These are phyloP conservation scores for Waitea zeae DNA, from an alignment of 1,284 basidiomycete species.

Conservation along the genomic window DNA sequence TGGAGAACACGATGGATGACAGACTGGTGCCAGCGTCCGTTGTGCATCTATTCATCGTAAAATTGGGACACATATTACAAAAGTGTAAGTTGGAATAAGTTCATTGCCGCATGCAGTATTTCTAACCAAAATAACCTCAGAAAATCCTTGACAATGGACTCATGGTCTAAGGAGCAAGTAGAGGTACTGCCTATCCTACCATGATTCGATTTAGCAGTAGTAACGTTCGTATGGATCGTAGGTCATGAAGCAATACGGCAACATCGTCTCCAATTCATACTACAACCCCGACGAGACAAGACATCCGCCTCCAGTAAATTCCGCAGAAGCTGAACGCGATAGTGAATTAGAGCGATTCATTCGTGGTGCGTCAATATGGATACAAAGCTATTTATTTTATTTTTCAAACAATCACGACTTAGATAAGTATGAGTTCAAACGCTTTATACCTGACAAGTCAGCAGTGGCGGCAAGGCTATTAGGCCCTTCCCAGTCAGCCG, in stretches of 20 bases:
- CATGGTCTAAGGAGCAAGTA: slow-evolving; percentile 75
- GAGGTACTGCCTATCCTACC: slow-evolving; percentile 38
- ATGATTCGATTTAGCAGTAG: slow-evolving; percentile 4
- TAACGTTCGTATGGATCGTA: slow-evolving; percentile 14
- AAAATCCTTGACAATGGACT: slow-evolving; percentile 71
- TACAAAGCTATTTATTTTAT: too few species aligned
- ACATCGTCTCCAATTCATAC: slow-evolving; percentile 53
- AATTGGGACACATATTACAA: slow-evolving; percentile 73
- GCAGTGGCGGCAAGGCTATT: too few species aligned
- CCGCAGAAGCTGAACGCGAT: slow-evolving; percentile 63
- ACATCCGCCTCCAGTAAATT: slow-evolving; percentile 63
- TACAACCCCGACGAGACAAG: slow-evolving; percentile 65
- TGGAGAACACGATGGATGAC: slow-evolving; percentile 1
- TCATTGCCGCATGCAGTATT: slow-evolving; percentile 3
- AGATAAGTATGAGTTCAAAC: slow-evolving; percentile 61
- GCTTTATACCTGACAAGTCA: slow-evolving; percentile 25
- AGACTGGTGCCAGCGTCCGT: slow-evolving; percentile 38
- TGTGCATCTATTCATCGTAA: slow-evolving; percentile 81
- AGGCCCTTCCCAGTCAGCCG: too few species aligned
- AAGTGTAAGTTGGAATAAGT: slow-evolving; percentile 50
- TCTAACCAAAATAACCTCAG: slow-evolving; percentile 18
- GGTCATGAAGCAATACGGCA: slow-evolving; percentile 64
- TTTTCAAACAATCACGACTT: too few species aligned
- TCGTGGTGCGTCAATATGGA: too few species aligned
- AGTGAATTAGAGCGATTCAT: slow-evolving; percentile 78